Evolutionary conservation across 2,329 filamentous ascomycete genomes (phyloP).

Genomic region (Pyrenophora teres): DNA sequence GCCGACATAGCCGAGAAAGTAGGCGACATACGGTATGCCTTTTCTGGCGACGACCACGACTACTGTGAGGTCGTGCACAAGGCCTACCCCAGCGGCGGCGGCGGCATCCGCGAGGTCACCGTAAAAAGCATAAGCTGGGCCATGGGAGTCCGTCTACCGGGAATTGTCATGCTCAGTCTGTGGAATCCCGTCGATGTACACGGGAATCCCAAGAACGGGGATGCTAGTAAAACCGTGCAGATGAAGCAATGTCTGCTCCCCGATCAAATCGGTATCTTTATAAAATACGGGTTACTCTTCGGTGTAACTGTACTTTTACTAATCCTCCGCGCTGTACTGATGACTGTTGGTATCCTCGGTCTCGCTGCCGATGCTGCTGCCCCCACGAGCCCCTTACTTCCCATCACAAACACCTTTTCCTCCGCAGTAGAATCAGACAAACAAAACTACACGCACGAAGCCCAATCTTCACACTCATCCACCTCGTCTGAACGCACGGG

Average conservation of each 20-base stretch:
- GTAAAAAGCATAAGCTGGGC: constrained; percentile 96
- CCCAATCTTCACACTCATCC: constrained; percentile 39
- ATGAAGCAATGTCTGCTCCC: constrained; percentile 90
- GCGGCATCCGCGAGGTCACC: constrained; percentile 74
- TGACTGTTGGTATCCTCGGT: constrained; percentile 33
- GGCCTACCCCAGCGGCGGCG: constrained; percentile 63
- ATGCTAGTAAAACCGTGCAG: constrained; percentile 69
- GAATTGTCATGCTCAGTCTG: constrained; percentile 84
- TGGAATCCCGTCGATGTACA: constrained; percentile 82
- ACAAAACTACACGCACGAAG: constrained; percentile 7
- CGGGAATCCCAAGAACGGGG: constrained; percentile 38
- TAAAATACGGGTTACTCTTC: constrained; percentile 72
- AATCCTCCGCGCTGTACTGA: constrained; percentile 50
- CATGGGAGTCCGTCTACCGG: constrained; percentile 89
- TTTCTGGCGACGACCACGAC: constrained; percentile 97
- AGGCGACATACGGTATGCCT: constrained; percentile 82
- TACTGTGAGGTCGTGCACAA: constrained; percentile 90
- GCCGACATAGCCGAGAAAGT: constrained; percentile 75
- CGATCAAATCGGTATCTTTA: constrained; percentile 82
- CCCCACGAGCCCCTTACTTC: constrained; percentile 33
- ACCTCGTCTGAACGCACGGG: constrained; percentile 29
- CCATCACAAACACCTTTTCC: constrained; percentile 22
- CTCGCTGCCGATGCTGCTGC: background rate
- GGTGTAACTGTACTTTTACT: constrained; percentile 58
- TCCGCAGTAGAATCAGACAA: constrained; percentile 34